Evolutionary conservation across 352 stramenopile species (phyloP).

Genomic region (Phytopythium mirpurense): DNA sequence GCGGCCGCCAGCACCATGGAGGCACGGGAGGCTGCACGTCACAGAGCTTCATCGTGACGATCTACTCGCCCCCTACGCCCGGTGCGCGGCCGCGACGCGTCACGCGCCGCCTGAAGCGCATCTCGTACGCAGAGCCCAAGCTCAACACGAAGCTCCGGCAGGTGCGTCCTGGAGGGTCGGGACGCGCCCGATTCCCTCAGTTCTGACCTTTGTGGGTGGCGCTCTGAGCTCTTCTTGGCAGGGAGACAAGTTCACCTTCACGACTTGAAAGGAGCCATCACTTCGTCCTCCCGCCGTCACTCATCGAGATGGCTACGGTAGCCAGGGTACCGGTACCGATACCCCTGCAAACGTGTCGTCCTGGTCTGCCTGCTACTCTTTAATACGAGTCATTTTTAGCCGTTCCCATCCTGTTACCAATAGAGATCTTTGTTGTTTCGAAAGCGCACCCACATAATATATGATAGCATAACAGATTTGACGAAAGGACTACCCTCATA

Average conservation of each 20-base stretch:
- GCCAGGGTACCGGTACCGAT: no score
- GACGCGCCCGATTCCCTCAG: not conserved
- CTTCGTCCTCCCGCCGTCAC: not conserved
- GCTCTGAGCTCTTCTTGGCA: conserved; percentile 15
- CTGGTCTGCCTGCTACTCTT: not conserved
- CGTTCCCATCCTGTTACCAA: not conserved
- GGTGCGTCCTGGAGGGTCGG: conserved; percentile 30
- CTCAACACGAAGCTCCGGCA: conserved; percentile 78
- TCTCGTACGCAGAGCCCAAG: conserved; percentile 71
- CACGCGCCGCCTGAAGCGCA: conserved; percentile 21
- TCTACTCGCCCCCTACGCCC: conserved; percentile 13
- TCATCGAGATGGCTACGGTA: not conserved
- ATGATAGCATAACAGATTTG: not conserved
- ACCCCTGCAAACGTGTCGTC: not conserved
- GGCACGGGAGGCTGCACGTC: not conserved
- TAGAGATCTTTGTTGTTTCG: not conserved
- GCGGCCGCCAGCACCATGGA: conserved; percentile 1
- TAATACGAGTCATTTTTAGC: not conserved
- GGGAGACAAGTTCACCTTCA: conserved; percentile 81
- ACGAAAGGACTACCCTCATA: not conserved
- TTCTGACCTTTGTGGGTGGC: not conserved
- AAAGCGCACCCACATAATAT: not conserved
- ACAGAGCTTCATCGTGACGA: conserved; percentile 10
- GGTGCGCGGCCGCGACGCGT: conserved; percentile 18
- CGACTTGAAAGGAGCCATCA: conserved; percentile 29